Conservation (phyloP, 2,329 filamentous ascomycete genomes). For the Pseudonectria buxi region DNA sequence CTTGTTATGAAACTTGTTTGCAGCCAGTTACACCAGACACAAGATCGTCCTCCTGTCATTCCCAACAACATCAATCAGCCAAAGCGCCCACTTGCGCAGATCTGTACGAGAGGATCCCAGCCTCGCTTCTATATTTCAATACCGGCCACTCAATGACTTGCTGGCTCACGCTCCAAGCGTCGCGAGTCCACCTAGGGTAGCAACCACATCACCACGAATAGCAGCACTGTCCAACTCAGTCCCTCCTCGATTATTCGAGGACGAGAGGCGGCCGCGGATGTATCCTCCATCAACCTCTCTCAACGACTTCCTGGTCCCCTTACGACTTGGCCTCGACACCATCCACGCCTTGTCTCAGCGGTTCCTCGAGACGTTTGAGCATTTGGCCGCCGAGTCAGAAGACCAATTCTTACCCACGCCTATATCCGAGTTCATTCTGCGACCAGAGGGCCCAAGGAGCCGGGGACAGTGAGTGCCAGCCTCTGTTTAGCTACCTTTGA, state of each 20-base stretch:
- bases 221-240: too few relatives aligned
- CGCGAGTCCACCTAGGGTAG: too few relatives aligned
- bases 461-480: slow-evolving; percentile 43
- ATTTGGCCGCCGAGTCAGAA: slow-evolving; percentile 44
- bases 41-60: too few relatives aligned
- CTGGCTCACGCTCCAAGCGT: too few relatives aligned
- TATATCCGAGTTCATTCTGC: slow-evolving; percentile 52
- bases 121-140: too few relatives aligned
- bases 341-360: slow-evolving; percentile 41
- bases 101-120: too few relatives aligned
- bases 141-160: too few relatives aligned
- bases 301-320: slow-evolving; percentile 43
- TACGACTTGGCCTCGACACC: slow-evolving; percentile 40
- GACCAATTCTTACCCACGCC: slow-evolving; percentile 56
- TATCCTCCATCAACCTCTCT: slow-evolving; percentile 15
- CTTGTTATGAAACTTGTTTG: too few relatives aligned
- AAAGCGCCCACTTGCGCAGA: too few relatives aligned
- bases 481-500: not conserved
- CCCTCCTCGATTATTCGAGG: not conserved
- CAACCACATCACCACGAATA: too few relatives aligned
- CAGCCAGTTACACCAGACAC: too few relatives aligned
- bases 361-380: slow-evolving; percentile 40
- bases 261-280: slow-evolving; percentile 12
- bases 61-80: too few relatives aligned
- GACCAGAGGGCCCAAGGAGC: slow-evolving; percentile 36